A percentile compares a stretch with the other conserved stretches of the same genome.
These are phyloP conservation scores for Arthrobotrys pseudoclavata DNA, from an alignment of 2,329 filamentous ascomycete genomes.

Conservation along the genomic window DNA sequence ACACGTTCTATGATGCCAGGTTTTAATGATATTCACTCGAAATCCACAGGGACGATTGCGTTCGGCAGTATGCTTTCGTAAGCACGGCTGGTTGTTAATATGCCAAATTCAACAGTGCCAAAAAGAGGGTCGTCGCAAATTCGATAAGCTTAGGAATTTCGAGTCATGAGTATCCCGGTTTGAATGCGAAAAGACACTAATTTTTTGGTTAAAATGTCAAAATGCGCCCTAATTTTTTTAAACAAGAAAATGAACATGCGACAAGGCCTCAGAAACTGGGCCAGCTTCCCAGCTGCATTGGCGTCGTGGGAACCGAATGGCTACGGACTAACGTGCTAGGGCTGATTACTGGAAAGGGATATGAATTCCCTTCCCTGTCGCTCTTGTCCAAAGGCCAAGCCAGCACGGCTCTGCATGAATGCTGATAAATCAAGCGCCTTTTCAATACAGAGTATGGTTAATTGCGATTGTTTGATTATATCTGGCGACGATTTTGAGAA, in stretches of 20 bases:
- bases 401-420: slow-evolving; percentile 24
- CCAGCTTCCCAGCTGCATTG: slow-evolving; percentile 35
- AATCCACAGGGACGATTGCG: slow-evolving; percentile 8
- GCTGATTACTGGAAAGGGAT: slow-evolving; percentile 55
- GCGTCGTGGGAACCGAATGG: slow-evolving; percentile 37
- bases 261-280: slow-evolving; percentile 20
- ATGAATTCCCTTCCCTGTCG: slow-evolving; percentile 47
- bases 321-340: slow-evolving; percentile 36
- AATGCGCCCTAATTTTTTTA: slow-evolving; percentile 27
- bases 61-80: slow-evolving; percentile 17
- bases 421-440: slow-evolving; percentile 59
- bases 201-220: slow-evolving; percentile 11
- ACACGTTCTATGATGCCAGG: background rate
- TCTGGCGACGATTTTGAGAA: slow-evolving; percentile 17
- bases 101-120: background rate
- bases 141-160: background rate
- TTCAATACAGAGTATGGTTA: background rate
- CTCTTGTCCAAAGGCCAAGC: slow-evolving; percentile 9
- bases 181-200: slow-evolving; percentile 3
- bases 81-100: slow-evolving; percentile 6
- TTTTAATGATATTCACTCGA: slow-evolving; percentile 20
- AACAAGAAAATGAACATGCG: slow-evolving; percentile 37
- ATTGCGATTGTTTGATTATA: slow-evolving; percentile 33
- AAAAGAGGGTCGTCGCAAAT: background rate
- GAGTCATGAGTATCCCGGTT: slow-evolving; percentile 14